Conservation (phyloP, 1,284 basidiomycete species). For the Cutaneotrichosporon cutaneum region DNA sequence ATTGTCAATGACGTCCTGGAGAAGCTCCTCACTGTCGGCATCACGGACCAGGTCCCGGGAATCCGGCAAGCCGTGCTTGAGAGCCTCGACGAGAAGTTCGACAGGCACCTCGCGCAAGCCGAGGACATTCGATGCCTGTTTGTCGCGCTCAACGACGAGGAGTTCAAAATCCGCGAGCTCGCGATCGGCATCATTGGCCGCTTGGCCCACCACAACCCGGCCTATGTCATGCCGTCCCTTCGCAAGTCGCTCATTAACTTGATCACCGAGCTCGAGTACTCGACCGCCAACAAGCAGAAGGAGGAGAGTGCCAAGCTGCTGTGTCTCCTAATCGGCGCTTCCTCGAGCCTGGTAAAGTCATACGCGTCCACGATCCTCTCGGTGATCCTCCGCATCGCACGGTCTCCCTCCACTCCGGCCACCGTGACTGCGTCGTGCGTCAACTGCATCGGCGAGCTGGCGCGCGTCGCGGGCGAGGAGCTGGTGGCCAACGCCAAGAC, state of each 20-base stretch:
- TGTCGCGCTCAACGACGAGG: slow-evolving; percentile 96
- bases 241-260: slow-evolving; percentile 95
- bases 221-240: slow-evolving; percentile 97
- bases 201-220: slow-evolving; percentile 92
- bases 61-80: slow-evolving; percentile 88
- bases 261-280: slow-evolving; percentile 95
- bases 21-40: slow-evolving; percentile 93
- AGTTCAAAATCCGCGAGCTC: slow-evolving; percentile 86
- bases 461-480: slow-evolving; percentile 91
- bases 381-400: slow-evolving; percentile 72
- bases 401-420: slow-evolving; percentile 79
- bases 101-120: slow-evolving; percentile 96
- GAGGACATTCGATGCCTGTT: slow-evolving; percentile 97
- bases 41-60: slow-evolving; percentile 78
- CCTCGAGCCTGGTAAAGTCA: slow-evolving; percentile 90
- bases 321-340: slow-evolving; percentile 82
- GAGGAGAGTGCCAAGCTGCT: slow-evolving; percentile 90
- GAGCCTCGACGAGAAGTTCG: slow-evolving; percentile 89
- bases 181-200: slow-evolving; percentile 92
- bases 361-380: slow-evolving; percentile 96
- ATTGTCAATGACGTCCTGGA: slow-evolving; percentile 97
- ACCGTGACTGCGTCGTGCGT: slow-evolving; percentile 90
- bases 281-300: slow-evolving; percentile 76
- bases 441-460: slow-evolving; percentile 90
- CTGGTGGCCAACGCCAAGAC: slow-evolving; percentile 77